Evolutionary conservation across 73 alveolate species (phyloP), one percentile per base, ranked within the genome.

Genomic region (Paramecium tetraurelia): DNA sequence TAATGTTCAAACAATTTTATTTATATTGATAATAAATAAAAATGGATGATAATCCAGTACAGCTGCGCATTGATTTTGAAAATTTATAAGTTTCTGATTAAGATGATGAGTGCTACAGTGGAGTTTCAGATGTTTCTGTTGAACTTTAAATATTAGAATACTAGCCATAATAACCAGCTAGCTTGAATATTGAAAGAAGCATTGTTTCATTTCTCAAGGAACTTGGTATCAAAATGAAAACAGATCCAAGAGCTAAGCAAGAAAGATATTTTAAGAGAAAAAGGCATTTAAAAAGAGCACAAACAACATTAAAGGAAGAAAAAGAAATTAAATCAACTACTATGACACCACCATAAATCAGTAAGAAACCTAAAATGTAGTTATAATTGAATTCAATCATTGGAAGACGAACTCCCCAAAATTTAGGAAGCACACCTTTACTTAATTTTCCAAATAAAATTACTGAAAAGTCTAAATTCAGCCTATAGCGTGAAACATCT

Each of bases 211-310:
- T 40, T 77, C 71, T 77, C 38, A 77, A 41, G 72, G 40, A 38
- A 77, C 68, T 35, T n/a, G 89, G 89, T 20, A n/a, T 77, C 16
- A 35, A 31, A 31, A 77, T 77, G 89, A 77, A 77, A 41, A 77
- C 89, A 18, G 89, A 77, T 44, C 89, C 89, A 5, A 20, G 89
- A 21, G 89, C 89, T 46, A 77, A 77, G 14, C 24, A 77, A 31
- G 89, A 77, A 18, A 27, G 89, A 18, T 77, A 38, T 31, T 38
- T 18, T 21, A 35, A 77, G 48, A n/a, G 36, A 29, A 77, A 41
- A 77, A 24, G 89, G 71, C 68, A 14, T 5, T 29, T 24, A 10
- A 77, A 44, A 31, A 38, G 70, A 41, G 89, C 89, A 12, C 14
- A 14, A 12, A 77, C 70, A 41, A 77, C 72, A 16, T 35, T 41